These are phyloP conservation scores for Notholithocarpus densiflorus DNA, from an alignment of 306 rosid species.

Conservation along the genomic window DNA sequence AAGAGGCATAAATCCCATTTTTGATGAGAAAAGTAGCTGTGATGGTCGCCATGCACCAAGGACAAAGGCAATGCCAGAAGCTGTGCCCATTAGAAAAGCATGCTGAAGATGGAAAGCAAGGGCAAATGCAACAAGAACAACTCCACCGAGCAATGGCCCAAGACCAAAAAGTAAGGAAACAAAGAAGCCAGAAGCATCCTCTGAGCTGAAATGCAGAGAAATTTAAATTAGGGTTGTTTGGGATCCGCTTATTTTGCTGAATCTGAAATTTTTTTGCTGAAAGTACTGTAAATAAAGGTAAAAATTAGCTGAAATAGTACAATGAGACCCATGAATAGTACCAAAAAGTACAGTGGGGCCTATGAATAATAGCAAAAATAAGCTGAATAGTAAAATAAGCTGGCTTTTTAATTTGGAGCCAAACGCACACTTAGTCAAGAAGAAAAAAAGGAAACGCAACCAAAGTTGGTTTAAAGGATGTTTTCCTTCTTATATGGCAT, in stretches of 20 bases:
- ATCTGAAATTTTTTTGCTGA: no score
- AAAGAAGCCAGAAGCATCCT: constrained; percentile 96
- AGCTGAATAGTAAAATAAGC: no score
- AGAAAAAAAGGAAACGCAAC: not conserved
- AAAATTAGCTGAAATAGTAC: no score
- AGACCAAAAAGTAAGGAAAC: constrained; percentile 94
- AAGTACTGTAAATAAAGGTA: no score
- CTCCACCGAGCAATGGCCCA: constrained; percentile 92
- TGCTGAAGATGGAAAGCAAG: constrained; percentile 80
- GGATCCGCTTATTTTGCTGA: no score
- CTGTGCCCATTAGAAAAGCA: constrained; percentile 92
- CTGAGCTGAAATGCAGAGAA: constrained; percentile 60
- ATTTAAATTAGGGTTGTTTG: no score
- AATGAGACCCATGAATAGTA: no score
- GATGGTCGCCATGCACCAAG: constrained; percentile 94
- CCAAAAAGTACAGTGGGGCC: no score
- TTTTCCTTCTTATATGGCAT: not conserved
- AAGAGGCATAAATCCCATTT: constrained; percentile 70
- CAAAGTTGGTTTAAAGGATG: not conserved
- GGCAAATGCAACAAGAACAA: constrained; percentile 69
- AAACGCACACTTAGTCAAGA: no score
- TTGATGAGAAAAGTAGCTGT: constrained; percentile 73
- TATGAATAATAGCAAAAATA: no score
- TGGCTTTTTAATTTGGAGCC: no score
- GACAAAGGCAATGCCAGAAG: constrained; percentile 95